Evolutionary conservation across 2,329 filamentous ascomycete species (phyloP), one percentile per base, ranked within the genome.

Genomic region (Amphichorda felina): DNA sequence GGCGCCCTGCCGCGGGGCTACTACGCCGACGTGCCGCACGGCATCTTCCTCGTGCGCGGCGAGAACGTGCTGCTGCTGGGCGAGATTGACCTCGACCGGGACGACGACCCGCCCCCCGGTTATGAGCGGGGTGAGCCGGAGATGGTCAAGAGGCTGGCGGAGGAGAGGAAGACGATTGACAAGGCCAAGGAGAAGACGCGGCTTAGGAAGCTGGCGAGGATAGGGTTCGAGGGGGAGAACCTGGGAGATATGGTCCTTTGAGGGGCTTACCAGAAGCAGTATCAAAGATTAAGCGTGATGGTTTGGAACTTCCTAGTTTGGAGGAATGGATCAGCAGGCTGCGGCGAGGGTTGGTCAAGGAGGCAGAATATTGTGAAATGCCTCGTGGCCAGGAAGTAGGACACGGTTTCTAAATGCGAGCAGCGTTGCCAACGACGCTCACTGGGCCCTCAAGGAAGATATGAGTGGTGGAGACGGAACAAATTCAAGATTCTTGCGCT

Each of bases 11-110:
- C 45, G 37, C 55, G 46, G 41, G 61, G 47, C 51, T 54, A 93
- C 35, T 96, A 86, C 55, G 84, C 86, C 41, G 91, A 98, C 55
- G 74, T 94, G 40, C 69, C 77, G 9, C 77, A 86, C 39, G 91
- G 91, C 34, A 77, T 94, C 43, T 96, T 91, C 62, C 73, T 96
- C 25, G 85, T 98, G 31, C 73, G 91, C 40, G 91, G 91, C 46
- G 91, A 98, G 64, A 98, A 98, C 56, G 91, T 98, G n/a, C 69
- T 94, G 35, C 68, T 98, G 30, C 72, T 96, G 14, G 91, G 91
- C 26, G 93, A 96, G 60, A 94, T 98, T 49, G 91, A 98, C 56
- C 75, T 98, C 17, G 91, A 98, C 64, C 86, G 82, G 52, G 91
- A 98, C 59, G 91, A 98, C 56, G 79, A 93, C 39, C 68, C 85